Percentiles rank a stretch among this genome's conserved stretches.
Conservation (phyloP, 108 stramenopile genomes). For the Cyclostephanos invisitatus region DNA sequence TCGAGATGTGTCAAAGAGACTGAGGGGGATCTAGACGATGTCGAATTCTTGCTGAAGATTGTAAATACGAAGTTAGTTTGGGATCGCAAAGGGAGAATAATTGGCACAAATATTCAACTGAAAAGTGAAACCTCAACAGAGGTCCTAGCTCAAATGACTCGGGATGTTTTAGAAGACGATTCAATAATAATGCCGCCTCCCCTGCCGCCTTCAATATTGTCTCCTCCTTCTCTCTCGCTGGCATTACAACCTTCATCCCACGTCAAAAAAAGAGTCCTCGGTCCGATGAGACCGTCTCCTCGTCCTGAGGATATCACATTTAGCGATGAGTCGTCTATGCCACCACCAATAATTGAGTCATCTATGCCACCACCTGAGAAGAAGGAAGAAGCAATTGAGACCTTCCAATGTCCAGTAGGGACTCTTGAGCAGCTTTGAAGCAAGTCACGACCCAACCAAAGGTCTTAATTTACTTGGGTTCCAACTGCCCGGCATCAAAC, state of each 20-base stretch:
- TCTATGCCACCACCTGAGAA: not conserved
- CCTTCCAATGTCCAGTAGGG: constrained; percentile 21
- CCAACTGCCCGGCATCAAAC: constrained; percentile 74
- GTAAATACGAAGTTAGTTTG: constrained; percentile 62
- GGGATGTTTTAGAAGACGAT: constrained; percentile 6
- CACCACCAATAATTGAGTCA: not conserved
- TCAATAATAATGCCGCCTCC: constrained; percentile 43
- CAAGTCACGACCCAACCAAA: not conserved
- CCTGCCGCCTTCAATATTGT: not conserved
- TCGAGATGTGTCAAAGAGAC: constrained; percentile 11
- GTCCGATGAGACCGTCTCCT: not conserved
- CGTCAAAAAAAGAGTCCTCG: constrained; percentile 6
- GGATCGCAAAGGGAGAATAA: constrained; percentile 49
- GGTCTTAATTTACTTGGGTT: not conserved
- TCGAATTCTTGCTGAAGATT: constrained; percentile 54
- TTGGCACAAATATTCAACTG: constrained; percentile 40
- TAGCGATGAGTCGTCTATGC: constrained; percentile 7
- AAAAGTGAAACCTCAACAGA: not conserved
- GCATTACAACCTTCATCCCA: not conserved
- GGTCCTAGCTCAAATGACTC: not conserved
- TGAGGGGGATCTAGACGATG: constrained; percentile 45
- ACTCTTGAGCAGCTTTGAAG: constrained; percentile 36
- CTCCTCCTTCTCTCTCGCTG: constrained; percentile 1
- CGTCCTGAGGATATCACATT: not conserved
- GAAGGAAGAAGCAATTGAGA: constrained; percentile 21